Conservation (phyloP, 495 filamentous ascomycete genomes). For the Penicillium paxilli region DNA sequence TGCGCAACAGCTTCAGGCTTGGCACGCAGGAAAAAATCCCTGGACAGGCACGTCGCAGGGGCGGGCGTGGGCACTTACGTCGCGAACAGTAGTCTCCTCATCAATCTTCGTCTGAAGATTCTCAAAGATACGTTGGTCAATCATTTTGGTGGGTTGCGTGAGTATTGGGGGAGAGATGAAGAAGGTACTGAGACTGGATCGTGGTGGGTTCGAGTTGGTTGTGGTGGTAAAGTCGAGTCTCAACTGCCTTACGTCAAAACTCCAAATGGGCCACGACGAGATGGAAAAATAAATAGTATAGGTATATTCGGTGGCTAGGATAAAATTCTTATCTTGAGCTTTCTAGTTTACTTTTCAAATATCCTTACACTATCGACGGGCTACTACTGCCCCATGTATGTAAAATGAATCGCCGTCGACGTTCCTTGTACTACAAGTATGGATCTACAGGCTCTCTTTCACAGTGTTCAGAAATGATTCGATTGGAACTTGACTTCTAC, state of each 20-base stretch:
- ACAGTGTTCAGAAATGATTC: no score
- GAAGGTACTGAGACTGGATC: neutral
- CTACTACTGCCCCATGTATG: no score
- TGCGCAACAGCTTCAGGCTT: constrained; percentile 17
- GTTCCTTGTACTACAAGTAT: no score
- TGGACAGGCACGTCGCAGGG: constrained; percentile 6
- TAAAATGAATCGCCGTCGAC: no score
- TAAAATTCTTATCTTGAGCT: neutral
- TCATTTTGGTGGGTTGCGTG: constrained; percentile 38
- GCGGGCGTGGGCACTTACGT: constrained; percentile 48
- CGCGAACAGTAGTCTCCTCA: constrained; percentile 75
- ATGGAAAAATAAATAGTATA: neutral
- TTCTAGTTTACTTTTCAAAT: no score
- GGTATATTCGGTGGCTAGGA: neutral
- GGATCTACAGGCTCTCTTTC: no score
- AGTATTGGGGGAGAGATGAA: neutral
- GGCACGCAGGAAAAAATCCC: constrained; percentile 24
- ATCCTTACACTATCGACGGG: no score
- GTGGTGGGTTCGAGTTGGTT: constrained; percentile 5
- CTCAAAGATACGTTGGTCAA: constrained; percentile 84
- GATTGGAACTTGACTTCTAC: no score
- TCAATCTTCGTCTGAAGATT: constrained; percentile 87
- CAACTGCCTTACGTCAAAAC: constrained; percentile 28
- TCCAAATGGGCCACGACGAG: neutral
- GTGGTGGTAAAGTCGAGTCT: constrained; percentile 14